Evolutionary conservation across 352 stramenopile species (phyloP).

Genomic region (Pythium volutum): DNA sequence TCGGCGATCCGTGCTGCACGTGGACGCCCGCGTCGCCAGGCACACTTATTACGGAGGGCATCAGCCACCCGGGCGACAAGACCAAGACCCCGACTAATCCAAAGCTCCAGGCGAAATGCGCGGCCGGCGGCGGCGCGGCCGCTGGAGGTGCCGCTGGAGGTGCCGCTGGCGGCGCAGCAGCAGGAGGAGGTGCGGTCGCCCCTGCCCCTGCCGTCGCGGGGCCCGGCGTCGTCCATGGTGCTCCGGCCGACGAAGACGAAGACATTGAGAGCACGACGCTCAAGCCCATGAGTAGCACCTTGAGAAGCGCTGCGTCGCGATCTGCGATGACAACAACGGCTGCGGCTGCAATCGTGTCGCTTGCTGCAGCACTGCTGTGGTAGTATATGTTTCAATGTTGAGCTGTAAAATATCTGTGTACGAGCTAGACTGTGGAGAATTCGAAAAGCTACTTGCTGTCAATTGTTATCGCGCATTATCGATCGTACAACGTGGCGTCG

Average conservation of each 20-base stretch:
- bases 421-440: too few species aligned
- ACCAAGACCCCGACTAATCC: conserved; percentile 49
- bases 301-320: conserved; percentile 10
- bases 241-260: conserved; percentile 54
- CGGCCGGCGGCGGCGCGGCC: conserved; percentile 8
- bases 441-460: too few species aligned
- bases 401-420: neutral
- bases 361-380: conserved; percentile 11
- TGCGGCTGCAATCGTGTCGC: conserved; percentile 8
- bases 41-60: conserved; percentile 46
- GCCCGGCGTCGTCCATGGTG: conserved; percentile 27
- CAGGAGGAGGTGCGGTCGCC: neutral
- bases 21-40: conserved; percentile 40
- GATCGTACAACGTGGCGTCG: neutral
- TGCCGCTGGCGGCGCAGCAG: neutral
- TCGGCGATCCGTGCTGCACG: conserved; percentile 79
- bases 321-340: conserved; percentile 9
- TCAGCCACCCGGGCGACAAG: conserved; percentile 59
- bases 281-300: conserved; percentile 27
- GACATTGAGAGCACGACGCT: conserved; percentile 50
- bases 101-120: conserved; percentile 47
- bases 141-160: neutral
- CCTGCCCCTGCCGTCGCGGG: neutral
- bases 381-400: neutral
- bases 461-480: too few species aligned